These are phyloP conservation scores for Hymenoscyphus fraxineus DNA, from an alignment of 2,329 filamentous ascomycete species.

Conservation along the genomic window DNA sequence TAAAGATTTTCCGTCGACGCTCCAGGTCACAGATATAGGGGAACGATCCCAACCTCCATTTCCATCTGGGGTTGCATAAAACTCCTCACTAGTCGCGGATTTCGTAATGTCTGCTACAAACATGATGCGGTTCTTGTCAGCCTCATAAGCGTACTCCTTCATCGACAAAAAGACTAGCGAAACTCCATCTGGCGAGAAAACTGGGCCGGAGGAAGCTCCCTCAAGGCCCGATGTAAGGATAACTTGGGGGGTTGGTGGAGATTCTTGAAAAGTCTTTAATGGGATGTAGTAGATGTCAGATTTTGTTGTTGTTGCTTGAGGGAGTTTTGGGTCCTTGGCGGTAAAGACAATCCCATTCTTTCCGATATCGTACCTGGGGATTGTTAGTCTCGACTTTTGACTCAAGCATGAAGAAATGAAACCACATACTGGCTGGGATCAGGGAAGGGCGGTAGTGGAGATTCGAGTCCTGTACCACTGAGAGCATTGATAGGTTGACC, in stretches of 20 bases:
- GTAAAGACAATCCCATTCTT: constrained; percentile 40
- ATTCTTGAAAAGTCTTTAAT: constrained; percentile 23
- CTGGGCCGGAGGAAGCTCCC: constrained; percentile 42
- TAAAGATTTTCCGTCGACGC: constrained; percentile 55
- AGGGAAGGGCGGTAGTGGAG: constrained; percentile 25
- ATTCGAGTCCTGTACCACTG: constrained; percentile 27
- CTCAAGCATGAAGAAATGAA: neutral
- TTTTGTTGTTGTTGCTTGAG: constrained; percentile 25
- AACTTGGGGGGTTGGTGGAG: constrained; percentile 16
- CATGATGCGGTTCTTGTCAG: constrained; percentile 67
- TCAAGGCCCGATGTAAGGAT: constrained; percentile 24
- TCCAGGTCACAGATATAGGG: constrained; percentile 53
- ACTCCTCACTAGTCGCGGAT: constrained; percentile 52
- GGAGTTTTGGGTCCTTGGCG: constrained; percentile 52
- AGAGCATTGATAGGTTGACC: constrained; percentile 27
- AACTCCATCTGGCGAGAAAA: constrained; percentile 68
- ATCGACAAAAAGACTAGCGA: constrained; percentile 74
- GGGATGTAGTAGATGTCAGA: constrained; percentile 28
- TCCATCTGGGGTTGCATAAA: constrained; percentile 55
- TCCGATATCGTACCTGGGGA: constrained; percentile 22
- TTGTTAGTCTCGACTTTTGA: constrained; percentile 5
- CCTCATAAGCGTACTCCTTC: constrained; percentile 71
- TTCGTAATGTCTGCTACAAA: constrained; percentile 57
- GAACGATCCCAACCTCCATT: constrained; percentile 57
- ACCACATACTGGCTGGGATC: constrained; percentile 20